phyloP scores from a whole-genome alignment of 345 rosid genomes.

The Citrus australasica region DNA sequence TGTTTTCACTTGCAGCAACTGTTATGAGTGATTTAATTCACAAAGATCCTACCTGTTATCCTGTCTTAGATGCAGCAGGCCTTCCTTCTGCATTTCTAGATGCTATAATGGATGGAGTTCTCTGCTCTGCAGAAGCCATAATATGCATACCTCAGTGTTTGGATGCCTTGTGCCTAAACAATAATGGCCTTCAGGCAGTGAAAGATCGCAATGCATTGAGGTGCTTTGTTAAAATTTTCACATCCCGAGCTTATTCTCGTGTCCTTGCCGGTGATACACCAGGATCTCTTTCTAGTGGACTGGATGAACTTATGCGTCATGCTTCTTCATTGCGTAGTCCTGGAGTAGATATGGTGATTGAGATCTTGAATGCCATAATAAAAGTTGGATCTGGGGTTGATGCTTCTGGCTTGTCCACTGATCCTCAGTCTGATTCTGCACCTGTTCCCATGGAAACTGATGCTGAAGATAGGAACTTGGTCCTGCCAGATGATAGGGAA shows the following conservation, averaged over 20 bases:
- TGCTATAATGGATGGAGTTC: constrained; percentile 81
- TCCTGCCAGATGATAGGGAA: constrained; percentile 36
- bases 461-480: constrained; percentile 48
- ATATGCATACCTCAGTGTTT: constrained; percentile 95
- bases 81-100: constrained; percentile 92
- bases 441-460: constrained; percentile 94
- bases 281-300: constrained; percentile 77
- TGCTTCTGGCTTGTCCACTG: constrained; percentile 38
- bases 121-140: constrained; percentile 89
- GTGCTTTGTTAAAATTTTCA: constrained; percentile 90
- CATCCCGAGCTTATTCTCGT: constrained; percentile 72
- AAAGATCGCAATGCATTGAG: constrained; percentile 81
- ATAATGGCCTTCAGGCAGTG: constrained; percentile 85
- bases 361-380: constrained; percentile 59
- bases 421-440: constrained; percentile 37
- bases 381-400: constrained; percentile 69
- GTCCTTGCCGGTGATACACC: constrained; percentile 82
- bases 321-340: constrained; percentile 78
- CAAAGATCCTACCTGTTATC: constrained; percentile 90
- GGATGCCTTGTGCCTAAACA: constrained; percentile 93
- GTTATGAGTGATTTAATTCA: constrained; percentile 97
- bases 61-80: constrained; percentile 82
- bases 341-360: constrained; percentile 92
- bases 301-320: constrained; percentile 95
- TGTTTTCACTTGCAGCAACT: constrained; percentile 92